A percentile compares a stretch with the other conserved stretches of the same genome.
Evolutionary conservation across 2,329 filamentous ascomycete genomes (phyloP).

Genomic region (Tolypocladium amazonense): DNA sequence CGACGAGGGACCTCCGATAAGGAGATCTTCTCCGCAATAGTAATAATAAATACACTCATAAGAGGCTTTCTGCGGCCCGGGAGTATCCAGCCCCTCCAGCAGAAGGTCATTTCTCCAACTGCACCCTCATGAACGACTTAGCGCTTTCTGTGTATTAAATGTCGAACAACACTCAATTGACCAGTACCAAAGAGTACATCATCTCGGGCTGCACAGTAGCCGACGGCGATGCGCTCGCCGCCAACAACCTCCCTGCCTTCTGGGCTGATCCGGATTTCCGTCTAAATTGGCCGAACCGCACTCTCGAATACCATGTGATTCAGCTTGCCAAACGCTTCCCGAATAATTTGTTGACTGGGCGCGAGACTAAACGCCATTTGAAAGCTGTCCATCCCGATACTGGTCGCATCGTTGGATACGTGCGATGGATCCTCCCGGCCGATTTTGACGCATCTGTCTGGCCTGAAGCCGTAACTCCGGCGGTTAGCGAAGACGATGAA

Average conservation of each 20-base stretch:
- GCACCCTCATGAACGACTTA: background rate
- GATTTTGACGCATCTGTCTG: conserved; percentile 3
- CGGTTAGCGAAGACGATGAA: conserved; percentile 5
- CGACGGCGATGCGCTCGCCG: conserved; percentile 7
- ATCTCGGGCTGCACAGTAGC: conserved; percentile 7
- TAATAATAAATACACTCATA: no score
- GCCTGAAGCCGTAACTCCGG: conserved; percentile 6
- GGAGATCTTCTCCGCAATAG: no score
- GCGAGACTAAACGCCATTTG: conserved; percentile 9
- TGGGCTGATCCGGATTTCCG: conserved; percentile 8
- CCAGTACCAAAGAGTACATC: conserved; percentile 1
- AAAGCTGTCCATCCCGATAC: conserved; percentile 10
- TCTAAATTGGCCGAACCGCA: conserved; percentile 9
- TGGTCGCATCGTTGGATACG: conserved; percentile 11
- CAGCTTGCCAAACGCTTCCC: conserved; percentile 9
- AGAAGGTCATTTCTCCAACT: no score
- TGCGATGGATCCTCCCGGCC: conserved; percentile 10
- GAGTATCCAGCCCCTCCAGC: no score
- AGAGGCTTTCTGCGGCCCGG: no score
- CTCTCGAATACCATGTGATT: conserved; percentile 9
- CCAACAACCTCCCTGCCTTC: conserved; percentile 10
- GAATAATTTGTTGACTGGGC: conserved; percentile 7
- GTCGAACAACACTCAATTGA: background rate
- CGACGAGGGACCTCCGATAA: no score
- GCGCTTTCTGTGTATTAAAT: background rate